Percentiles rank a stretch among this genome's conserved stretches.
phyloP scores from a whole-genome alignment of 2,329 filamentous ascomycete species.

The Xylaria sp. region DNA sequence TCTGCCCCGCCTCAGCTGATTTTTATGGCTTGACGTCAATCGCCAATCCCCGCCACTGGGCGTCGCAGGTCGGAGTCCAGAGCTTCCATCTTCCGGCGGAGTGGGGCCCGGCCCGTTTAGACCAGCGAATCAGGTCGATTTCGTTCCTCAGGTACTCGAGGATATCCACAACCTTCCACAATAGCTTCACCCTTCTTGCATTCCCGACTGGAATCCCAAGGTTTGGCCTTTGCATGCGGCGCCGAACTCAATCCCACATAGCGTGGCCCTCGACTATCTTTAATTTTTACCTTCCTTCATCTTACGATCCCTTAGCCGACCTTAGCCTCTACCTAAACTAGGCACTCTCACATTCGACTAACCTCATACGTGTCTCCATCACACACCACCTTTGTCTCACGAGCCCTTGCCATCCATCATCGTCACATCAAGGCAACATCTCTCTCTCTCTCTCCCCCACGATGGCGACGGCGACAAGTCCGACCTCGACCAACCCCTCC shows the following conservation, averaged over 20 bases:
- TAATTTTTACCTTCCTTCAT: too few species aligned
- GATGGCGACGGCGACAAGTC: conserved; percentile 9
- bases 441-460: not conserved
- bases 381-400: too few species aligned
- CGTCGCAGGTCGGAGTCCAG: conserved; percentile 2
- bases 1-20: not conserved
- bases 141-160: conserved; percentile 2
- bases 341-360: too few species aligned
- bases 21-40: conserved; percentile 23
- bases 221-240: too few species aligned
- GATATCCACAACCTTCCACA: not conserved
- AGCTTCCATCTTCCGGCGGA: conserved; percentile 5
- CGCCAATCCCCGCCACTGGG: not conserved
- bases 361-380: too few species aligned
- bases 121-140: conserved; percentile 16
- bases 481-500: not conserved
- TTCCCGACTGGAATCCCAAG: too few species aligned
- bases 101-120: conserved; percentile 4
- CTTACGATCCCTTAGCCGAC: too few species aligned
- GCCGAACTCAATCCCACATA: too few species aligned
- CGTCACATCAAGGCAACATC: not conserved
- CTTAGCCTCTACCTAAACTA: too few species aligned
- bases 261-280: too few species aligned
- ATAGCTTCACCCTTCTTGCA: too few species aligned
- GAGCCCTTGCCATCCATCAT: not conserved